Base-by-base conservation (phyloP, 805 yeast species). In the Starmera dryadoides region DNA sequence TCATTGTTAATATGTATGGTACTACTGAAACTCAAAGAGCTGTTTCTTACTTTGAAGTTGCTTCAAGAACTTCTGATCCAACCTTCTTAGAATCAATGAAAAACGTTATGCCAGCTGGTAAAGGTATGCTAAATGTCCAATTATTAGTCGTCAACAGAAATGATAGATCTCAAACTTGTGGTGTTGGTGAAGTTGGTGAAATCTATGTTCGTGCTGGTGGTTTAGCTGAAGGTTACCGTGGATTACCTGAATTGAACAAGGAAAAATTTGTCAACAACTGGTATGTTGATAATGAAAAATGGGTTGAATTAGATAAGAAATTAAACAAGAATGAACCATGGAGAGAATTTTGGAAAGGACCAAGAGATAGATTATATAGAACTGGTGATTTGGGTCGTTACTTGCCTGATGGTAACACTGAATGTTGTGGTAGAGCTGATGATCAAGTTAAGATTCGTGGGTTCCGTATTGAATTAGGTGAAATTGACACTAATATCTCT, bases 11-110 rank as follows among this genome's bases (percentile, higher is more conserved):
- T 65, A 93, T 93, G 99, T 93, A 93, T 61, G 99, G 99, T 55
- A 93, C 99, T 30, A 93, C 99, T 10, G 99, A 93, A 63, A 93
- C 99, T 14, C 99, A 94, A 69, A 78, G 99, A 58, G 93, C 99
- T 2, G 99, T 93, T 20, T 89, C 98, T 0, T 93, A 77, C 64
- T 94, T 77, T 64, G 94, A 87, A 59, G 91, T 94, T 45, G 79
- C 86, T 33, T 77, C 94, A 22, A 71, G 86, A 48, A 58, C 71
- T 18, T 57, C 71, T 33, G 88, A 89, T 59, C 73, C 91, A 19
- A 64, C 74, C 19, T 89, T 85, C 61, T 71, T 93, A 58, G 81
- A 79, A 56, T 73, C 81, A 36, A 84, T 86, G 65, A 93, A 94
- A 63, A 98, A 93, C 53, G 83, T 87, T 40, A 88, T 93, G 83